These are phyloP conservation scores for Penicillium capsulatum DNA, from an alignment of 2,329 filamentous ascomycete genomes.

Conservation along the genomic window DNA sequence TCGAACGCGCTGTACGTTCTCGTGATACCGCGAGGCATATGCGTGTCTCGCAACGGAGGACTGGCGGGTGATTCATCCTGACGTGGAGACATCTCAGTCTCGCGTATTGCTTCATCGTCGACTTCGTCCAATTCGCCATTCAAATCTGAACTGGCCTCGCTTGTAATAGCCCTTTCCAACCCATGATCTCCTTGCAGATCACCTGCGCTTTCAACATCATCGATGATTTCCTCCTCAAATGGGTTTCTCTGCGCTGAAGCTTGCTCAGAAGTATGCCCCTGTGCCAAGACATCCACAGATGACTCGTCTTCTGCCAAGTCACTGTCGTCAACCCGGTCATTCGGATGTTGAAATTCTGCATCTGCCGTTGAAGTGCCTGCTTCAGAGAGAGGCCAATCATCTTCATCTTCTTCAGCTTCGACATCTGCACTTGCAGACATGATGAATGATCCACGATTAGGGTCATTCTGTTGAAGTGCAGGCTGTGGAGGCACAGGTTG, in stretches of 20 bases:
- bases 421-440: not conserved
- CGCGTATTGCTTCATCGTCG: too few relatives aligned
- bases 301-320: slow-evolving; percentile 20
- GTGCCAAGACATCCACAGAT: slow-evolving; percentile 9
- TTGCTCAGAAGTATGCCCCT: slow-evolving; percentile 6
- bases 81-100: too few relatives aligned
- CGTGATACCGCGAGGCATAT: too few relatives aligned
- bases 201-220: not conserved
- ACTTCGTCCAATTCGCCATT: too few relatives aligned
- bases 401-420: slow-evolving; percentile 3
- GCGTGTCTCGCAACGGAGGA: too few relatives aligned
- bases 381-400: slow-evolving; percentile 3
- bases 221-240: not conserved
- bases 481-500: not conserved
- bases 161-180: too few relatives aligned
- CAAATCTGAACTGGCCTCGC: too few relatives aligned
- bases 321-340: slow-evolving; percentile 17
- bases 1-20: not conserved
- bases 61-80: too few relatives aligned
- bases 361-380: not conserved
- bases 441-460: not conserved
- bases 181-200: too few relatives aligned
- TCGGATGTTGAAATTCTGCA: not conserved
- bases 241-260: slow-evolving; percentile 1
- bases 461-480: not conserved